These are phyloP conservation scores for Mrakia frigida DNA, from an alignment of 768 basidiomycete genomes.

Conservation along the genomic window DNA sequence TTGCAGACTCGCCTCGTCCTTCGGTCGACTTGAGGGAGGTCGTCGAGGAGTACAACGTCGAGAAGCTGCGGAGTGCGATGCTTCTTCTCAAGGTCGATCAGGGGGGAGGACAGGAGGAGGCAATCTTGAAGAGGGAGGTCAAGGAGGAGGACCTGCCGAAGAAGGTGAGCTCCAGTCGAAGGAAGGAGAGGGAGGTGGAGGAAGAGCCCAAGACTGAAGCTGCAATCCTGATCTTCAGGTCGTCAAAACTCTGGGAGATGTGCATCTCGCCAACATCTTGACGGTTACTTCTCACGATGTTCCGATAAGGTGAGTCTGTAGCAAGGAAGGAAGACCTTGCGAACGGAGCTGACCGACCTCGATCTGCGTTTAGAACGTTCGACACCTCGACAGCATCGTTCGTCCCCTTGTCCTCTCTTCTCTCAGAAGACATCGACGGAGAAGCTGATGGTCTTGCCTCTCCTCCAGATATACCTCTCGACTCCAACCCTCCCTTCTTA, in stretches of 20 bases:
- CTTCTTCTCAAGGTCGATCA: conserved; percentile 11
- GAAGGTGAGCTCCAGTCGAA: conserved; percentile 6
- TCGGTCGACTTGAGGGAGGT: conserved; percentile 22
- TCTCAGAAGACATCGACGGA: no score
- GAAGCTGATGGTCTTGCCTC: not conserved
- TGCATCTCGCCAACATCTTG: conserved; percentile 30
- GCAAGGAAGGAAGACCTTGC: not conserved
- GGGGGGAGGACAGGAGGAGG: conserved; percentile 19
- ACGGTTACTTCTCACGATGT: conserved; percentile 13
- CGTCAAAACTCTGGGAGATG: conserved; percentile 12
- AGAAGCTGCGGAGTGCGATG: conserved; percentile 8
- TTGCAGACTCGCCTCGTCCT: not conserved
- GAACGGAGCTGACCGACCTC: not conserved
- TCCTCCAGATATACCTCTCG: conserved; percentile 15
- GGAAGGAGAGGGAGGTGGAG: not conserved
- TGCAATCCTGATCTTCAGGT: not conserved
- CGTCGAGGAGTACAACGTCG: conserved; percentile 29
- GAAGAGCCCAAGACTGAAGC: not conserved
- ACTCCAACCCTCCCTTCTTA: conserved; percentile 34
- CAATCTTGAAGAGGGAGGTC: conserved; percentile 7
- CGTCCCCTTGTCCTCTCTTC: not conserved
- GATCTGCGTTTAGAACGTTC: conserved; percentile 10
- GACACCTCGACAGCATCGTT: conserved; percentile 30
- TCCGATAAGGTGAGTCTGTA: conserved; percentile 10
- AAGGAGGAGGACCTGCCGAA: conserved; percentile 16